phyloP scores from a whole-genome alignment of 768 basidiomycete species.

The Leucocoprinus sp. region DNA sequence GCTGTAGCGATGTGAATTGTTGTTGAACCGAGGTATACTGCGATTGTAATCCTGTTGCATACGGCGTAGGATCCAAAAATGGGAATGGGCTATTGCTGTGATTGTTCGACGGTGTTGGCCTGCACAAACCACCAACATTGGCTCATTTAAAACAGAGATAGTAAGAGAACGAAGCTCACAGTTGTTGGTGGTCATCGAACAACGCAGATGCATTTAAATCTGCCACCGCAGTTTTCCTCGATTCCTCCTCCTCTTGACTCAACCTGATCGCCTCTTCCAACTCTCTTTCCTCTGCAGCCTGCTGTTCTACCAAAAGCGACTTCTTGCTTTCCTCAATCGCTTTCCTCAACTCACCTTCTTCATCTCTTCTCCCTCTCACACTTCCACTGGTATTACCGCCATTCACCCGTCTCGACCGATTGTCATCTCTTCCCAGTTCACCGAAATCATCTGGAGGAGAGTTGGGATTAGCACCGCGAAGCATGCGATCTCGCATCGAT shows the following conservation, averaged over 20 bases:
- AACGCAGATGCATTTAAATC: conserved; percentile 65
- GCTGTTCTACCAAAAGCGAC: conserved; percentile 61
- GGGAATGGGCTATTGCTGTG: conserved; percentile 52
- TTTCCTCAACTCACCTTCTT: conserved; percentile 66
- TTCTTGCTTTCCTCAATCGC: conserved; percentile 91
- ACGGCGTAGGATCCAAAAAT: conserved; percentile 51
- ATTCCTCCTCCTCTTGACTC: conserved; percentile 87
- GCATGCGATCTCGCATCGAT: conserved; percentile 92
- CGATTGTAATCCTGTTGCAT: conserved; percentile 47
- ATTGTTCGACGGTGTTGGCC: conserved; percentile 24
- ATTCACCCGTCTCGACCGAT: conserved; percentile 25
- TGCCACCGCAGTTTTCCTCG: conserved; percentile 59
- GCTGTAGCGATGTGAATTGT: conserved; percentile 68
- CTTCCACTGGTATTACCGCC: conserved; percentile 15
- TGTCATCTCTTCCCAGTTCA: conserved; percentile 33
- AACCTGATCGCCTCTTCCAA: conserved; percentile 73
- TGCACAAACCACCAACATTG: conserved; percentile 15
- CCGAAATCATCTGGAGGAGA: conserved; percentile 21
- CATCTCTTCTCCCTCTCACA: conserved; percentile 41
- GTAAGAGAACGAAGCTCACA: conserved; percentile 36
- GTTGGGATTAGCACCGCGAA: conserved; percentile 39
- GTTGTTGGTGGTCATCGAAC: conserved; percentile 81
- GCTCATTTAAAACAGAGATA: conserved; percentile 16
- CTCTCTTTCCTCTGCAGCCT: conserved; percentile 73
- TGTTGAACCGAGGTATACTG: conserved; percentile 55